Percentiles rank a stretch among this genome's conserved stretches.
phyloP scores from a whole-genome alignment of 2,329 filamentous ascomycete species.

The Akanthomyces lecanii region DNA sequence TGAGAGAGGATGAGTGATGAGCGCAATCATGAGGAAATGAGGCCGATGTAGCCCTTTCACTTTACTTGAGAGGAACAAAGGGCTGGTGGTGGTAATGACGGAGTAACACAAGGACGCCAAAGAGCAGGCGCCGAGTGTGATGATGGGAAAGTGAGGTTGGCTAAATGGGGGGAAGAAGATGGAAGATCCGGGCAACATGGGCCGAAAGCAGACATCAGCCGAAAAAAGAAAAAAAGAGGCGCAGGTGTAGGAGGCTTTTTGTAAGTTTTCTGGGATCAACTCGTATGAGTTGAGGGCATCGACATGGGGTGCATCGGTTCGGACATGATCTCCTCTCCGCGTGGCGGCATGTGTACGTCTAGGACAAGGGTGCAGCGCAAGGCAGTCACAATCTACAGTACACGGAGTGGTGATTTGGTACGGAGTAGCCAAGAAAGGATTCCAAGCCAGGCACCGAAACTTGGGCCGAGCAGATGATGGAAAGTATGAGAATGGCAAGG shows the following conservation, averaged over 20 bases:
- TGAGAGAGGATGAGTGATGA: background rate
- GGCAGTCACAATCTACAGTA: no score
- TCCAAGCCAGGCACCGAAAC: no score
- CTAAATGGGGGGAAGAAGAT: background rate
- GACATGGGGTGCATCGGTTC: no score
- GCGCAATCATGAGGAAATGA: background rate
- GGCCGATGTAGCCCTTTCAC: background rate
- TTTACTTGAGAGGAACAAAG: background rate
- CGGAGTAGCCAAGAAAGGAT: no score
- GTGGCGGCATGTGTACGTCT: no score
- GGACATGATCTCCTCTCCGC: no score
- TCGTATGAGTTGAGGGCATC: no score
- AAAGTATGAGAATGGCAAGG: background rate
- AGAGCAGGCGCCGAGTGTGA: background rate
- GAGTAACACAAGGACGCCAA: background rate
- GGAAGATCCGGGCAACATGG: constrained; percentile 4
- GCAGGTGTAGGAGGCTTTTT: background rate
- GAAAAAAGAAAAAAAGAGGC: background rate
- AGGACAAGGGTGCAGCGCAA: no score
- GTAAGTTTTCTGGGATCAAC: background rate
- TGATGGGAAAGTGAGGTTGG: background rate
- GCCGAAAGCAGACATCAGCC: background rate
- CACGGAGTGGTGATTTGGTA: no score
- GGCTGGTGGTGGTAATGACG: background rate
- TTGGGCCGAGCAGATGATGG: background rate